These are phyloP conservation scores for Trichoderma simmonsii DNA, from an alignment of 2,329 filamentous ascomycete genomes.

Conservation along the genomic window DNA sequence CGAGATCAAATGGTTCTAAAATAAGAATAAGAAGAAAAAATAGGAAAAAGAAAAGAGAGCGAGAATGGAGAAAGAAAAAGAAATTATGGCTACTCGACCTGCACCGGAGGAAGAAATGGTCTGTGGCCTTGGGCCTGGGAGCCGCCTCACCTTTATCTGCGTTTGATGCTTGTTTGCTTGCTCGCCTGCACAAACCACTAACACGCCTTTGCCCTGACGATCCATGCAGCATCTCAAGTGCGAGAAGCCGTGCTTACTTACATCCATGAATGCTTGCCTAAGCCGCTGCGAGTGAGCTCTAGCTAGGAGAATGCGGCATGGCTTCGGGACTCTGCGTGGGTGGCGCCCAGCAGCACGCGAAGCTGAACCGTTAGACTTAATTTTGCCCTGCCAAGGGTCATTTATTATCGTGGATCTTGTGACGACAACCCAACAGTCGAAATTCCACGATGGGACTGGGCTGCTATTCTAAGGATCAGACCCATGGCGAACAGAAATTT, in stretches of 20 bases:
- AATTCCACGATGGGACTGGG: not conserved
- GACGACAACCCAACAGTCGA: not conserved
- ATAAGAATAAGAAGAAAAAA: not conserved
- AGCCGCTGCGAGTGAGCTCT: slow-evolving; percentile 1
- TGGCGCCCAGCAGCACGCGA: not conserved
- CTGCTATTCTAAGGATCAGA: not conserved
- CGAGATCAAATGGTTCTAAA: not conserved
- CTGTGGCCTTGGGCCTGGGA: slow-evolving; percentile 8
- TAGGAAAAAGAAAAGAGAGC: not conserved
- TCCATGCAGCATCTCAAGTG: slow-evolving; percentile 5
- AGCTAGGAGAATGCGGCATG: slow-evolving; percentile 1
- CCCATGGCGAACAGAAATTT: not conserved
- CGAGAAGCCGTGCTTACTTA: not conserved
- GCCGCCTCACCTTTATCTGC: slow-evolving; percentile 6
- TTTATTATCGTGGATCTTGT: not conserved
- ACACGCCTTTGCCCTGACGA: not conserved
- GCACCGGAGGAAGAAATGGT: not conserved
- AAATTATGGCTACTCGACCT: not conserved
- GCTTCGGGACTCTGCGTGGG: not conserved
- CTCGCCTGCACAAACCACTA: not conserved
- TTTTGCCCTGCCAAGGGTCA: not conserved
- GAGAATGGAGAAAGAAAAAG: not conserved
- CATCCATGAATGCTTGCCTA: not conserved
- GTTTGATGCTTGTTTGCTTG: not conserved
- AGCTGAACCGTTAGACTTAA: slow-evolving; percentile 1